Conservation (phyloP, 108 stramenopile genomes). For the Cyclotella choctawhatcheeana region DNA sequence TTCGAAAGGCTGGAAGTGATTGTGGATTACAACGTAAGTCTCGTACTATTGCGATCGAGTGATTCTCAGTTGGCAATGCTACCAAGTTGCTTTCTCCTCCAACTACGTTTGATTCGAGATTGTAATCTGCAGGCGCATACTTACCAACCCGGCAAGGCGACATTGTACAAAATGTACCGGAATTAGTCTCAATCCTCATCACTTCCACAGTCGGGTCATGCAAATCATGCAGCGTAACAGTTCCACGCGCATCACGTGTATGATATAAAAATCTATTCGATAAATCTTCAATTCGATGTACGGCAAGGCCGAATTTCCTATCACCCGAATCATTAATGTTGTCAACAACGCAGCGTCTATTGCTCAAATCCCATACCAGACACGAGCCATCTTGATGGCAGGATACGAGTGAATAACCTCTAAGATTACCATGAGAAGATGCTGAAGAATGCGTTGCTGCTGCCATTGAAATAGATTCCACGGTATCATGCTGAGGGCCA, state of each 20-base stretch:
- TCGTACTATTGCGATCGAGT: constrained; percentile 55
- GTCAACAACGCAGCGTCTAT: constrained; percentile 36
- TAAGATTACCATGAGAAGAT: constrained; percentile 32
- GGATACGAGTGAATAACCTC: constrained; percentile 42
- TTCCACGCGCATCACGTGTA: constrained; percentile 73
- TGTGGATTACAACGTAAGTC: constrained; percentile 58
- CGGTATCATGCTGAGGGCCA: constrained; percentile 7
- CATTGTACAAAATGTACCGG: constrained; percentile 76
- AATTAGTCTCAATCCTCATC: constrained; percentile 35
- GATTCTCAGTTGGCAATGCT: constrained; percentile 61
- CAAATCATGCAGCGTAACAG: constrained; percentile 74
- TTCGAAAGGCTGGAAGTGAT: constrained; percentile 28
- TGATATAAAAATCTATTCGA: constrained; percentile 67
- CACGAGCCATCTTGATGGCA: constrained; percentile 47
- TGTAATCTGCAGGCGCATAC: neutral
- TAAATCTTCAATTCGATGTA: constrained; percentile 34
- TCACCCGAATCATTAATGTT: constrained; percentile 9
- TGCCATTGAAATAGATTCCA: neutral
- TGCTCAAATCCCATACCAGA: constrained; percentile 56
- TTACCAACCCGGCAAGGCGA: constrained; percentile 55
- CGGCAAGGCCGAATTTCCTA: constrained; percentile 31
- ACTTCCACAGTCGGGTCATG: constrained; percentile 30
- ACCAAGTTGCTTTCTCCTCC: constrained; percentile 53
- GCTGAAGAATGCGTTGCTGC: constrained; percentile 43
- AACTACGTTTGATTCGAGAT: neutral